Conservation (phyloP, 306 rosid genomes). For the Trichosanthes truncata region DNA sequence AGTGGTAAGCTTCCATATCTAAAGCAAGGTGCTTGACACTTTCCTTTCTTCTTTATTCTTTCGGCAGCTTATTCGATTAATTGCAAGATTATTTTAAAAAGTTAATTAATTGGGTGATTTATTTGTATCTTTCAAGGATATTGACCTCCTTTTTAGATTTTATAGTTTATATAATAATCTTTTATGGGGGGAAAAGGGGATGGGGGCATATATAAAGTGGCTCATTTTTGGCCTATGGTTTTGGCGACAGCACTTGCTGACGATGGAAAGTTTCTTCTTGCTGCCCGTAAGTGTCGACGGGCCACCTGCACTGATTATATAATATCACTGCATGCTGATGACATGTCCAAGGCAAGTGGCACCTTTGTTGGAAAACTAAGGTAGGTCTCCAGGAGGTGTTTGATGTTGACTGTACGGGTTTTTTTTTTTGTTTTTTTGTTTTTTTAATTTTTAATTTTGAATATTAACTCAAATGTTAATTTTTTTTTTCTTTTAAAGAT, state of each 20-base stretch:
- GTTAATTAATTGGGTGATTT: neutral
- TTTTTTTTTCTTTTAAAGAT: slow-evolving; percentile 32
- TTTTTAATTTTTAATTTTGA: no score
- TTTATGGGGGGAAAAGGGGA: neutral
- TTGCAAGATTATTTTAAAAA: neutral
- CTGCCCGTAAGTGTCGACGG: slow-evolving; percentile 91
- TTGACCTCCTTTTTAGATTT: neutral
- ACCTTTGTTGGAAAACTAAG: slow-evolving; percentile 81
- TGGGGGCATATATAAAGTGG: neutral
- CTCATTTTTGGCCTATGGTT: neutral
- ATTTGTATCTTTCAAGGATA: slow-evolving; percentile 1
- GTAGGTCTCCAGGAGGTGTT: slow-evolving; percentile 26
- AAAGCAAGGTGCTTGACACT: neutral
- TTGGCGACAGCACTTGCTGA: slow-evolving; percentile 55
- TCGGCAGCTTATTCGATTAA: neutral
- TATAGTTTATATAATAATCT: neutral
- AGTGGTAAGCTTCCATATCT: slow-evolving; percentile 37
- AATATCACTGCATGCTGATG: slow-evolving; percentile 60
- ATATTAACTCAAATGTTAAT: slow-evolving; percentile 2
- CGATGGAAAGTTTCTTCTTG: slow-evolving; percentile 93
- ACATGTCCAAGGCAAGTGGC: slow-evolving; percentile 82
- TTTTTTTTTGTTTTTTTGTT: neutral
- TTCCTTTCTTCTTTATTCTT: slow-evolving; percentile 1
- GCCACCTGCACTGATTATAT: slow-evolving; percentile 87
- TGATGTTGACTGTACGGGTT: neutral